phyloP scores from a whole-genome alignment of 1,284 basidiomycete genomes.

The Serendipita sp. region DNA sequence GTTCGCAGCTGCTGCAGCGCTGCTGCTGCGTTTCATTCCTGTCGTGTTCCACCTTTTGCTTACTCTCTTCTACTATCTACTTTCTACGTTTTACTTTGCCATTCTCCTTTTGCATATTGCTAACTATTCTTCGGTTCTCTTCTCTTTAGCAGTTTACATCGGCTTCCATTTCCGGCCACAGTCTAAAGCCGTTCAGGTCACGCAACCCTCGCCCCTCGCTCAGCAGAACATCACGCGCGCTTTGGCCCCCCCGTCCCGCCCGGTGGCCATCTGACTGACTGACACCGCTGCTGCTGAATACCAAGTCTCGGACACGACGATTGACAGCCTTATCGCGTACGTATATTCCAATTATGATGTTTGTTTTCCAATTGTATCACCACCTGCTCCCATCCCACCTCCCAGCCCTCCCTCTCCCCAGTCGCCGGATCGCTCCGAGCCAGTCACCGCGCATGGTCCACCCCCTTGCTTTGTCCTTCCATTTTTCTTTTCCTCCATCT shows the following conservation, averaged over 20 bases:
- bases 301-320: not conserved
- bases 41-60: too few species aligned
- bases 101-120: too few species aligned
- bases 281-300: not conserved
- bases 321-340: not conserved
- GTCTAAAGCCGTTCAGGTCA: too few species aligned
- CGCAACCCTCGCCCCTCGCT: too few species aligned
- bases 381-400: not conserved
- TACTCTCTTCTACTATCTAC: too few species aligned
- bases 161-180: too few species aligned
- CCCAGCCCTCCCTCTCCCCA: not conserved
- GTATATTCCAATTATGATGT: not conserved
- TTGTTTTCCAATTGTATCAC: not conserved
- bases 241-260: not conserved
- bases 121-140: too few species aligned
- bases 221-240: too few species aligned
- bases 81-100: too few species aligned
- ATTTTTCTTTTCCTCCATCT: not conserved
- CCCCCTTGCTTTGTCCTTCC: not conserved
- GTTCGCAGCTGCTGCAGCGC: too few species aligned
- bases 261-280: not conserved
- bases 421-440: not conserved
- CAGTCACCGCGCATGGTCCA: not conserved
- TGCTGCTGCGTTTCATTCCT: too few species aligned
- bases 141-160: too few species aligned